Evolutionary conservation across 208 protist genomes (phyloP).

Genomic region (Crithidia fasciculata): DNA sequence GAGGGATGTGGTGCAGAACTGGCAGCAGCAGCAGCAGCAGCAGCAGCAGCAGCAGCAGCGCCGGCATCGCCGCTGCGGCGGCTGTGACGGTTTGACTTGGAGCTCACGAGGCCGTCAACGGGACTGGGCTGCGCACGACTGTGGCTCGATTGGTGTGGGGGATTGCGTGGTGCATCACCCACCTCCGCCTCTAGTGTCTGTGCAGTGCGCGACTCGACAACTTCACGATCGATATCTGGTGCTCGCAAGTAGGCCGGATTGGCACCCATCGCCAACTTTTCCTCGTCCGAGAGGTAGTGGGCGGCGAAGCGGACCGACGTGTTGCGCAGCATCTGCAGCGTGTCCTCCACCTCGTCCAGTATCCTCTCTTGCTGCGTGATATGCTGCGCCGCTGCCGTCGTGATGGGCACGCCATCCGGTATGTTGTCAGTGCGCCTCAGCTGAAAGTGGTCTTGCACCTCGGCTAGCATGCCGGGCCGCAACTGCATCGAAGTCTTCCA

Average conservation of each 20-base stretch:
- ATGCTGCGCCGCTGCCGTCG: constrained; percentile 18
- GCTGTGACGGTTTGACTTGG: not conserved
- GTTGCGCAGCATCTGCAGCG: constrained; percentile 45
- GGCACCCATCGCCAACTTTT: constrained; percentile 80
- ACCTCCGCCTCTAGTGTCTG: no score
- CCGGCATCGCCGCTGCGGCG: not conserved
- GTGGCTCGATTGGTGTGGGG: not conserved
- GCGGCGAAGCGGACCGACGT: constrained; percentile 81
- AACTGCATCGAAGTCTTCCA: constrained; percentile 79
- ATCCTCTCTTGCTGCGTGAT: constrained; percentile 55
- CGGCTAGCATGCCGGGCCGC: constrained; percentile 44
- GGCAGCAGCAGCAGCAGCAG: not conserved
- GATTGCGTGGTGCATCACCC: no score
- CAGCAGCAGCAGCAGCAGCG: not conserved
- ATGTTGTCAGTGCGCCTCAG: constrained; percentile 50
- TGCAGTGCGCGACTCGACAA: constrained; percentile 1
- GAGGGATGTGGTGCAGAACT: not conserved
- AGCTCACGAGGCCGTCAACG: constrained; percentile 15
- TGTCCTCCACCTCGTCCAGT: constrained; percentile 47
- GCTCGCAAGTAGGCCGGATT: constrained; percentile 69
- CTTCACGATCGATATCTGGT: constrained; percentile 47
- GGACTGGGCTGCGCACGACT: not conserved
- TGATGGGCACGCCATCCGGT: constrained; percentile 59
- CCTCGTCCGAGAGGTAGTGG: constrained; percentile 70
- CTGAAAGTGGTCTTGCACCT: constrained; percentile 30